Conservation (phyloP, 148 eudicot species). For the Fagopyrum esculentum region DNA sequence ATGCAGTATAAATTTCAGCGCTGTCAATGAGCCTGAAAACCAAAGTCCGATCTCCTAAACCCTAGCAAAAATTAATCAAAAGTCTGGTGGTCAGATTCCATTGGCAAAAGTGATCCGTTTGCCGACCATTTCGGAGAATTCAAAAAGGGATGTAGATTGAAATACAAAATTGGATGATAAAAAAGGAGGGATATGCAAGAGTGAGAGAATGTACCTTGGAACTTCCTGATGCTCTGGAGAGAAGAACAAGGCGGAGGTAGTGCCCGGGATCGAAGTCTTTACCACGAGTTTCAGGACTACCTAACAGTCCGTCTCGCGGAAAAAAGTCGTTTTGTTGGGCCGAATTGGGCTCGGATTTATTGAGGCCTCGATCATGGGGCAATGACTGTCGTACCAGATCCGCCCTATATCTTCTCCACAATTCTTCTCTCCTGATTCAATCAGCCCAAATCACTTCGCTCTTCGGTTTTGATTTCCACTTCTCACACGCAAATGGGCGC, state of each 20-base stretch:
- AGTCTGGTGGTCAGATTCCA: neutral
- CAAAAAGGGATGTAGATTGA: neutral
- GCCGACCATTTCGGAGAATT: neutral
- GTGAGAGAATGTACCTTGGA: neutral
- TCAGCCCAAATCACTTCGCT: no score
- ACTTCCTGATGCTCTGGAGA: neutral
- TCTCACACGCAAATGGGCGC: no score
- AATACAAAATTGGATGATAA: neutral
- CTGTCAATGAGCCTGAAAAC: neutral
- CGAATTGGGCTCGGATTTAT: neutral
- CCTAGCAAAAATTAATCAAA: neutral
- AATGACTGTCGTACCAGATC: neutral
- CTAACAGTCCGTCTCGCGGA: slow-evolving; percentile 8
- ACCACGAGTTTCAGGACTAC: neutral
- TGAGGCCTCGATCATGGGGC: neutral
- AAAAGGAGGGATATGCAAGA: neutral
- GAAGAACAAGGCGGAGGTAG: neutral
- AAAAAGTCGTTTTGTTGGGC: neutral
- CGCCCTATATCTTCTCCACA: no score
- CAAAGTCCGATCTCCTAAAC: neutral
- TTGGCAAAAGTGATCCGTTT: neutral
- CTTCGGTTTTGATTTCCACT: no score
- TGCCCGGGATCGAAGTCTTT: neutral
- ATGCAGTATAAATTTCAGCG: neutral
- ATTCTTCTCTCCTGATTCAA: no score